Evolutionary conservation across 352 stramenopile species (phyloP), one percentile per base, ranked within the genome.

Genomic region (Globisporangium sylvaticum): DNA sequence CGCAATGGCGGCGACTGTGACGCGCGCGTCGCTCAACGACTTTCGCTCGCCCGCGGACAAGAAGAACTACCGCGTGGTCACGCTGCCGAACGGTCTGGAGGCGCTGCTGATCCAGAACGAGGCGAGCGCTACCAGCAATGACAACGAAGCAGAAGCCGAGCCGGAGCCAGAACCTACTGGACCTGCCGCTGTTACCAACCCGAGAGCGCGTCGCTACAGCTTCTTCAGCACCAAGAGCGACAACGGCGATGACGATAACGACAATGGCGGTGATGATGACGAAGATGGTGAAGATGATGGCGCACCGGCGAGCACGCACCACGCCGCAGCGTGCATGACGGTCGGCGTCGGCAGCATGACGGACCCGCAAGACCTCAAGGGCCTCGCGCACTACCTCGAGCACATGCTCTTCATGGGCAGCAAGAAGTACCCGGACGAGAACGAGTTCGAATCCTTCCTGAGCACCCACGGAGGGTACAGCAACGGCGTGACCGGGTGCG

Each of bases 361-460:
- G 1, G 87, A 97, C 34, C 82, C 87, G 1, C 46, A 76, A 42
- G 64, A 78, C 9, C 52, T 94, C 14, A 78, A 76, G 15, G 90
- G 87, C 3, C 67, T 91, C 8, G 88, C 87, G 9, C 89, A 97
- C 64, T 96, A 92, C 64, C 75, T 97, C 24, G 91, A 98, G 74
- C 92, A 98, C 79, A 97, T 98, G 92, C 71, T 97, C 2, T 98
- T 98, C 71, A 94, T 98, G 87, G 92, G 92, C 6, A 96, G 82
- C 62, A 68, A 71, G 22, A 97, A 97, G 57, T 98, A 97, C 69
- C 92, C 92, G 1, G 80, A 87, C 57, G 94, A 98, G 63, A 97
- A 98, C 71, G 84, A 85, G 50, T 97, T 97, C 65, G 91, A 97
- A 66, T 63, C 66, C 1, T 98, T 94, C 63, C 73, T 98, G 39